Conservation (phyloP, 1,284 basidiomycete genomes). For the Peniophora sp. region DNA sequence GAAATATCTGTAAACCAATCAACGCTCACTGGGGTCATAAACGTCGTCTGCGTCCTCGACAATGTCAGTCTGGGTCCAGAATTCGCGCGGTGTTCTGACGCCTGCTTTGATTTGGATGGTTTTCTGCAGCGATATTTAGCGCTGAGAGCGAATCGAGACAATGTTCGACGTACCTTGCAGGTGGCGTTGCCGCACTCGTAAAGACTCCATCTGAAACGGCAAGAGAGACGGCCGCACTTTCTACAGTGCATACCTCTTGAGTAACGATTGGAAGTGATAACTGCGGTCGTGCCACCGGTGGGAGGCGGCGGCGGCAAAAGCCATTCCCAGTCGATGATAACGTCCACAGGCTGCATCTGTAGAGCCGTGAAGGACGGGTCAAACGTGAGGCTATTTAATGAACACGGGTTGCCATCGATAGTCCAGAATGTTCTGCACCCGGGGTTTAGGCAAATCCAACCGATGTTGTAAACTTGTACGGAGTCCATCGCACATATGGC, state of each 20-base stretch:
- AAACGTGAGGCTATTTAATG: slow-evolving; percentile 11
- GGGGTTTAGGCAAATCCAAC: slow-evolving; percentile 58
- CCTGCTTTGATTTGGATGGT: not conserved
- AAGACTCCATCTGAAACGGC: slow-evolving; percentile 43
- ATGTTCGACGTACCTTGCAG: slow-evolving; percentile 33
- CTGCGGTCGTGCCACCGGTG: not conserved
- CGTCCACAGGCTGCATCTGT: not conserved
- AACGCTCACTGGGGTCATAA: slow-evolving; percentile 11
- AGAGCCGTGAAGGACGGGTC: not conserved
- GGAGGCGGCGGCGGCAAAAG: not conserved
- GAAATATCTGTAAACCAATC: no score
- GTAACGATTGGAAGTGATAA: slow-evolving; percentile 42
- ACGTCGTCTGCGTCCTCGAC: slow-evolving; percentile 6
- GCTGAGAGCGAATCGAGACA: not conserved
- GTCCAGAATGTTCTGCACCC: slow-evolving; percentile 50
- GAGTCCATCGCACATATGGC: slow-evolving; percentile 31
- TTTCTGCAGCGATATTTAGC: not conserved
- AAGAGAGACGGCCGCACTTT: slow-evolving; percentile 61
- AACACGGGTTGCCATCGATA: slow-evolving; percentile 19
- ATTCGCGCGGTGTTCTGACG: slow-evolving; percentile 16
- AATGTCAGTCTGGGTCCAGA: slow-evolving; percentile 23
- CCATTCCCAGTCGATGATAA: not conserved
- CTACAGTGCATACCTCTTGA: slow-evolving; percentile 65
- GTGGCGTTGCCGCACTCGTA: slow-evolving; percentile 67
- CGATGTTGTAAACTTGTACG: slow-evolving; percentile 43